phyloP scores from a whole-genome alignment of 257 asterid genomes.

The Ballota nigra region DNA sequence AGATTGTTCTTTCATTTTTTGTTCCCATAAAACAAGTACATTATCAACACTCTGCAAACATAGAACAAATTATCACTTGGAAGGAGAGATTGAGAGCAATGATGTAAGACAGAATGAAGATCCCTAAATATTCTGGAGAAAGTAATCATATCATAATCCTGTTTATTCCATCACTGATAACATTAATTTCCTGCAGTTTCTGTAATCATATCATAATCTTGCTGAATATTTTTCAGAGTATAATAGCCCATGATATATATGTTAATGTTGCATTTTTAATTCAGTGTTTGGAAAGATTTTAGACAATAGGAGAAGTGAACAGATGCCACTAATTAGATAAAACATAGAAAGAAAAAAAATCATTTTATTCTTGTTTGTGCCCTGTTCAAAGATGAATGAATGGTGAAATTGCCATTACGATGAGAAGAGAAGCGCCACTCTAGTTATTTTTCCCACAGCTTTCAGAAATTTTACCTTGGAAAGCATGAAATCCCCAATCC shows the following conservation, averaged over 20 bases:
- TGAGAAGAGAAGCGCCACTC: neutral
- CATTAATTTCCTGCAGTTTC: neutral
- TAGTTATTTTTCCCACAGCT: conserved; percentile 2
- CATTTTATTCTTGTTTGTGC: neutral
- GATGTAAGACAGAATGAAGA: neutral
- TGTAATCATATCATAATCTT: no score
- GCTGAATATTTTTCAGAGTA: neutral
- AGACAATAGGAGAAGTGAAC: conserved; percentile 6
- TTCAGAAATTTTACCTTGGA: conserved; percentile 65
- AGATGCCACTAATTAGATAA: neutral
- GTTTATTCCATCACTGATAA: neutral
- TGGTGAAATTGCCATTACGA: conserved; percentile 3
- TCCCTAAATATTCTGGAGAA: neutral
- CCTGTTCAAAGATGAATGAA: conserved; percentile 10
- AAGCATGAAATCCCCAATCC: conserved; percentile 93
- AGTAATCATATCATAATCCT: neutral
- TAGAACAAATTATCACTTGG: conserved; percentile 9
- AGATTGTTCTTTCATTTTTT: conserved; percentile 90
- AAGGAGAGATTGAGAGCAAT: neutral
- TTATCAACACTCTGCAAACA: conserved; percentile 87
- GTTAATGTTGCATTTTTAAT: neutral
- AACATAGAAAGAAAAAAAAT: neutral
- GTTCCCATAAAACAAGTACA: conserved; percentile 96
- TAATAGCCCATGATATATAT: neutral
- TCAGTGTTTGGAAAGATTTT: neutral